Percentiles rank a stretch among this genome's conserved stretches.
These are phyloP conservation scores for Hypomontagnella monticulosa DNA, from an alignment of 495 filamentous ascomycete species.

Conservation along the genomic window DNA sequence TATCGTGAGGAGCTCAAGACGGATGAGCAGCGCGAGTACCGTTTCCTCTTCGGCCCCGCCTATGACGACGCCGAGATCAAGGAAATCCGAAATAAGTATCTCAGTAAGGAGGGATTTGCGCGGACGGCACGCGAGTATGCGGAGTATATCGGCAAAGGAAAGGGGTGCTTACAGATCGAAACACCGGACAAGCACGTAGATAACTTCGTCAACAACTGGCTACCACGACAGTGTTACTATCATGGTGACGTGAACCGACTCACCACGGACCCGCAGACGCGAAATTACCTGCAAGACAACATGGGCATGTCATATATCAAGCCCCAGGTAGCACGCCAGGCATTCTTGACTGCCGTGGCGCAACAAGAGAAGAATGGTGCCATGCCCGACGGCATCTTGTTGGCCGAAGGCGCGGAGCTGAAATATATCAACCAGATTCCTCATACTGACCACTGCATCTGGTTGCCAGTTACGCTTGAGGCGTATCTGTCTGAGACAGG, in stretches of 20 bases:
- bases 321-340: slow-evolving; percentile 57
- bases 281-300: slow-evolving; percentile 68
- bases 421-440: slow-evolving; percentile 70
- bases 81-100: slow-evolving; percentile 57
- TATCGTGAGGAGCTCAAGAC: slow-evolving; percentile 56
- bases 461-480: slow-evolving; percentile 63
- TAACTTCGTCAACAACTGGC: slow-evolving; percentile 69
- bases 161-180: slow-evolving; percentile 61
- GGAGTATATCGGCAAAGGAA: slow-evolving; percentile 58
- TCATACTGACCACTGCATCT: slow-evolving; percentile 67
- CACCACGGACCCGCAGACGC: slow-evolving; percentile 66
- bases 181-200: slow-evolving; percentile 65
- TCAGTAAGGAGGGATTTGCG: slow-evolving; percentile 60
- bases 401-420: slow-evolving; percentile 63
- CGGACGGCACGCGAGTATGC: slow-evolving; percentile 56
- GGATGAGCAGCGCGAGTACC: slow-evolving; percentile 55
- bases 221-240: slow-evolving; percentile 66
- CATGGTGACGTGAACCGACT: slow-evolving; percentile 67
- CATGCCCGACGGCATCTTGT: slow-evolving; percentile 66
- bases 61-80: slow-evolving; percentile 60
- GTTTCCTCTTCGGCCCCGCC: slow-evolving; percentile 65
- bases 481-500: slow-evolving; percentile 64
- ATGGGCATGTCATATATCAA: slow-evolving; percentile 70
- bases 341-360: slow-evolving; percentile 58
- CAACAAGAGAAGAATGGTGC: slow-evolving; percentile 64